phyloP scores from a whole-genome alignment of 2,329 filamentous ascomycete species.

The Aspergillus oerlinghausenensis region DNA sequence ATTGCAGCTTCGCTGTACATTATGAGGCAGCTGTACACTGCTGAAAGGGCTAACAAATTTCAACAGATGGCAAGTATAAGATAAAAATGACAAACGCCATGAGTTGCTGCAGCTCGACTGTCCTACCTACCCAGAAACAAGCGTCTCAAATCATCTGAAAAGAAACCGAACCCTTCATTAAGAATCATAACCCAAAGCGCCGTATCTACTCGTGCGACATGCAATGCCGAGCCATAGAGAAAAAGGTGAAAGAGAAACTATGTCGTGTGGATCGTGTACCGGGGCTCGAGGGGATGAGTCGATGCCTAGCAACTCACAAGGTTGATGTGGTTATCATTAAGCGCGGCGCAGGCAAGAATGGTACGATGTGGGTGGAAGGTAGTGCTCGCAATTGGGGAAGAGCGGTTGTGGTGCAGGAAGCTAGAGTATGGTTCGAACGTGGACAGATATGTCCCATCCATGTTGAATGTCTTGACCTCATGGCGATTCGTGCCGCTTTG shows the following conservation, averaged over 20 bases:
- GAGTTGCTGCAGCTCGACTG: neutral
- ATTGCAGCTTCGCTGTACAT: neutral
- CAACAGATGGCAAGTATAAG: neutral
- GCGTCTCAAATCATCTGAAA: neutral
- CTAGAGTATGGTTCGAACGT: slow-evolving; percentile 85
- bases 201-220: neutral
- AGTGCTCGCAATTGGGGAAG: slow-evolving; percentile 77
- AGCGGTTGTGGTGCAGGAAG: slow-evolving; percentile 75
- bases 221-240: neutral
- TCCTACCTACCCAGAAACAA: neutral
- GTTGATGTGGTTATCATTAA: slow-evolving; percentile 86
- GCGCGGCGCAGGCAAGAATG: slow-evolving; percentile 79
- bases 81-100: neutral
- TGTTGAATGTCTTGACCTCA: slow-evolving; percentile 87
- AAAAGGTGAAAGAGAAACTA: neutral
- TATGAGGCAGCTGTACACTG: neutral
- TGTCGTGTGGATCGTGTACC: neutral
- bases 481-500: slow-evolving; percentile 80
- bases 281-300: neutral
- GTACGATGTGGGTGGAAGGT: slow-evolving; percentile 95
- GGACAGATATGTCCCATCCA: slow-evolving; percentile 73
- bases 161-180: neutral
- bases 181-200: neutral
- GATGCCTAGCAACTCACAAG: slow-evolving; percentile 63
- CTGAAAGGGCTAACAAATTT: neutral